Evolutionary conservation across 345 rosid species (phyloP), one percentile per base, ranked within the genome.

Genomic region (Eutrema heterophyllum): DNA sequence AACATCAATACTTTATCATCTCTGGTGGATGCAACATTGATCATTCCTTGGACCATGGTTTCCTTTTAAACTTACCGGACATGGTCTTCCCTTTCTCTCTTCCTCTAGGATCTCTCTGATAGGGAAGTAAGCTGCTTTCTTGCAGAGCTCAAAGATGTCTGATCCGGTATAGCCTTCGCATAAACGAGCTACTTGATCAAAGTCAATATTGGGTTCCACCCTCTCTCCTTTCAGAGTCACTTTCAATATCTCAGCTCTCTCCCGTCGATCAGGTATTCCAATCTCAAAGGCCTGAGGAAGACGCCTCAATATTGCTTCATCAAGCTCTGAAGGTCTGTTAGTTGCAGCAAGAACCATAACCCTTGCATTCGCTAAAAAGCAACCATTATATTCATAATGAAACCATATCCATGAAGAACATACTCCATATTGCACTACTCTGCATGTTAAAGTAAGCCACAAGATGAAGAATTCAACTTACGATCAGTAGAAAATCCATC

Each of bases 321-420:
- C 99, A 52, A 92, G 97, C 80, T 92, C 99, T 49, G 97, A 95
- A 7, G 99, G 97, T 51, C 96, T 89, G 83, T 95, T 95, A 2
- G 99, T 95, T 45, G 99, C 99, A 57, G 96, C 97, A 77, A 95
- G 97, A 74, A 95, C 98, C 98, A 92, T 92, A 48, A 95, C 99
- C 70, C 86, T 84, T 36, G 99, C 99, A 82, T 86, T 83, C 76
- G 88, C 99, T 95, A 58, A 65, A 72, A 71, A 30, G 58, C 67
- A 62, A 71, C 55, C 77, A 64, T 21, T 45, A n/a, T 14, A 75
- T 44, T 24, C 15, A 71, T 66, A 4, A 68, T 18, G 44, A 62
- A 30, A 41, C 4, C 40, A 75, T 40, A 29, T 52, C 36, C 52
- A 54, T 32, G 40, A 26, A 36, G 4, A 38, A 40, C 21, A 67